Evolutionary conservation across 805 yeast species (phyloP).

Genomic region (Suhomyces faveliae): DNA sequence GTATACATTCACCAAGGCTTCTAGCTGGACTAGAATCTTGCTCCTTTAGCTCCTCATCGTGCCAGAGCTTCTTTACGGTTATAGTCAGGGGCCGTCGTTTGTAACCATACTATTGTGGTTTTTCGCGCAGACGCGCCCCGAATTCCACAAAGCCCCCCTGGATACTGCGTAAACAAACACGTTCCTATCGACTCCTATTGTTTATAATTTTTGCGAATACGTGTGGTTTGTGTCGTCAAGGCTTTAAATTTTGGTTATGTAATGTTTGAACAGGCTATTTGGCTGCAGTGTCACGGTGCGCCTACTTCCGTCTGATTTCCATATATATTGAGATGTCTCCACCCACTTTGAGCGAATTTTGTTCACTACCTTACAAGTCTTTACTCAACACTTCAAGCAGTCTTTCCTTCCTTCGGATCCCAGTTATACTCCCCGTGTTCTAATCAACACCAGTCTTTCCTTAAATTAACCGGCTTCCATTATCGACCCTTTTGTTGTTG

Average conservation of each 20-base stretch:
- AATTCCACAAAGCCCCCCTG: neutral
- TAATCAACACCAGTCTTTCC: conserved; percentile 4
- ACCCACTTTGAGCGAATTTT: neutral
- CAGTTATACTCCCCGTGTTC: neutral
- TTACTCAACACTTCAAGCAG: neutral
- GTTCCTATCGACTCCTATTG: conserved; percentile 1
- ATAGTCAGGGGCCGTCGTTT: neutral
- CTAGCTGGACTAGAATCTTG: neutral
- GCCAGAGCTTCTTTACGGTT: neutral
- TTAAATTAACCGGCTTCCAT: conserved; percentile 1
- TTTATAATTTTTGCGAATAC: neutral
- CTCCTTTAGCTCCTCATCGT: neutral
- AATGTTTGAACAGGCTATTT: neutral
- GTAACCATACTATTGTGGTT: neutral
- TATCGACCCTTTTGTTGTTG: conserved; percentile 1
- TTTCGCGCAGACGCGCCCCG: conserved; percentile 1
- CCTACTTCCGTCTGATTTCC: neutral
- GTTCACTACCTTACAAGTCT: neutral
- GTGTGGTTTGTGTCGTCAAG: neutral
- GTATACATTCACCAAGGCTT: neutral
- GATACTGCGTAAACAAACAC: neutral
- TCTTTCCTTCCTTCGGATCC: neutral
- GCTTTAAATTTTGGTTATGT: conserved; percentile 1
- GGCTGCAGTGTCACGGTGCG: neutral
- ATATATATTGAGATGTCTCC: neutral